Conservation (phyloP, 495 filamentous ascomycete species). For the Cryomyces antarcticus region DNA sequence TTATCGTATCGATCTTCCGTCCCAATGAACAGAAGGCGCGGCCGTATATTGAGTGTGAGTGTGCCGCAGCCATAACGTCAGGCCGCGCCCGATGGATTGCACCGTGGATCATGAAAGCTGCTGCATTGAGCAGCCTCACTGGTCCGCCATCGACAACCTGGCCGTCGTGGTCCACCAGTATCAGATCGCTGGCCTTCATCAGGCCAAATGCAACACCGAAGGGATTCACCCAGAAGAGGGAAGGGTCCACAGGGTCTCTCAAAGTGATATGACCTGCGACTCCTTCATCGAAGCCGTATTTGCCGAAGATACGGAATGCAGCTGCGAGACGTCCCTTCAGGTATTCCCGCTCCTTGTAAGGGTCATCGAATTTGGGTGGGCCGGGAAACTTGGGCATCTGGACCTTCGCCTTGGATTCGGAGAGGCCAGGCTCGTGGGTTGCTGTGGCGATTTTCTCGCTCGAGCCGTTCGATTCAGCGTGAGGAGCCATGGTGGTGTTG, state of each 20-base stretch:
- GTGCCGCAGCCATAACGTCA: conserved; percentile 52
- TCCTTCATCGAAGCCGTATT: conserved; percentile 41
- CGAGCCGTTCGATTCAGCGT: conserved; percentile 1
- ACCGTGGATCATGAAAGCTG: conserved; percentile 27
- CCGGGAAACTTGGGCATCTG: conserved; percentile 10
- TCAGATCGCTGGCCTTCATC: conserved; percentile 50
- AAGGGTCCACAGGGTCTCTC: conserved; percentile 45
- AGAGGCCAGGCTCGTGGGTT: conserved; percentile 1
- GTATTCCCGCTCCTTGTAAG: conserved; percentile 40
- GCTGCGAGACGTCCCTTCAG: conserved; percentile 44
- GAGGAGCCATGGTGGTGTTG: background rate
- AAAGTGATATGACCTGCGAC: conserved; percentile 20
- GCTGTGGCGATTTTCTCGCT: background rate
- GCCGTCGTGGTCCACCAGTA: conserved; percentile 44
- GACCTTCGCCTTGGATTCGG: background rate
- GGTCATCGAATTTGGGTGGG: conserved; percentile 37
- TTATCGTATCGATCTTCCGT: conserved; percentile 44
- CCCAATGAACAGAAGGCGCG: conserved; percentile 48
- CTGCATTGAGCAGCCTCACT: conserved; percentile 41
- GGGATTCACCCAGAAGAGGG: conserved; percentile 64
- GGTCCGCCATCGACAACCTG: conserved; percentile 48
- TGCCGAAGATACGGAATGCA: conserved; percentile 50
- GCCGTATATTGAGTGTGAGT: conserved; percentile 53
- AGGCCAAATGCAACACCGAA: conserved; percentile 51
- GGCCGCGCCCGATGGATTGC: conserved; percentile 45